phyloP scores from a whole-genome alignment of 1,284 basidiomycete species.

The Coniophora puteana region DNA sequence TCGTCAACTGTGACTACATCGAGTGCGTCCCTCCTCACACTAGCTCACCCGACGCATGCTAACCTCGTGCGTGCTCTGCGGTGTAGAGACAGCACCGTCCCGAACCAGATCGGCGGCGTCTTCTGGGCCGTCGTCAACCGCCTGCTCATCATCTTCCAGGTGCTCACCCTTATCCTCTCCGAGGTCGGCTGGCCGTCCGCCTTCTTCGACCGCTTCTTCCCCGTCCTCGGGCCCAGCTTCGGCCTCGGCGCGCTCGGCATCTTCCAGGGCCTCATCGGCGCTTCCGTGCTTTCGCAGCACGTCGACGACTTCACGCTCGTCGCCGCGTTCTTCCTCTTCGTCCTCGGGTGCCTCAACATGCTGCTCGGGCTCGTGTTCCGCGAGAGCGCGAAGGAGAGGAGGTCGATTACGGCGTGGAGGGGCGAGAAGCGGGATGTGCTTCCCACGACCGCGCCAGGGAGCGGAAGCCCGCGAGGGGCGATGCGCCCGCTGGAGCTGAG shows the following conservation, averaged over 20 bases:
- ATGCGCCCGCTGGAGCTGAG: constrained; percentile 25
- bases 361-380: constrained; percentile 74
- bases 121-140: constrained; percentile 88
- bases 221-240: constrained; percentile 76
- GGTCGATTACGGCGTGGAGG: constrained; percentile 61
- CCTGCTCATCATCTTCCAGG: constrained; percentile 80
- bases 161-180: constrained; percentile 73
- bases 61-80: constrained; percentile 10
- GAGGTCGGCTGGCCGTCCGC: constrained; percentile 74
- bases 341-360: constrained; percentile 80
- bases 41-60: constrained; percentile 1
- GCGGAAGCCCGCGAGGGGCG: constrained; percentile 29
- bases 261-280: constrained; percentile 81
- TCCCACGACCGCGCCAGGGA: constrained; percentile 44
- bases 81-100: constrained; percentile 76
- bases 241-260: constrained; percentile 84
- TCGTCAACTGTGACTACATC: constrained; percentile 73
- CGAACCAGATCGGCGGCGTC: constrained; percentile 84
- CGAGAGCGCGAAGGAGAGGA: constrained; percentile 53
- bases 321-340: constrained; percentile 84
- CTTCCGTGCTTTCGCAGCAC: constrained; percentile 80
- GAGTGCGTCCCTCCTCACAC: constrained; percentile 41
- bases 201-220: constrained; percentile 82
- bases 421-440: constrained; percentile 51
- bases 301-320: constrained; percentile 85